Percentiles rank a stretch among this genome's conserved stretches.
These are phyloP conservation scores for Colletotrichum horii DNA, from an alignment of 2,329 filamentous ascomycete genomes.

Conservation along the genomic window DNA sequence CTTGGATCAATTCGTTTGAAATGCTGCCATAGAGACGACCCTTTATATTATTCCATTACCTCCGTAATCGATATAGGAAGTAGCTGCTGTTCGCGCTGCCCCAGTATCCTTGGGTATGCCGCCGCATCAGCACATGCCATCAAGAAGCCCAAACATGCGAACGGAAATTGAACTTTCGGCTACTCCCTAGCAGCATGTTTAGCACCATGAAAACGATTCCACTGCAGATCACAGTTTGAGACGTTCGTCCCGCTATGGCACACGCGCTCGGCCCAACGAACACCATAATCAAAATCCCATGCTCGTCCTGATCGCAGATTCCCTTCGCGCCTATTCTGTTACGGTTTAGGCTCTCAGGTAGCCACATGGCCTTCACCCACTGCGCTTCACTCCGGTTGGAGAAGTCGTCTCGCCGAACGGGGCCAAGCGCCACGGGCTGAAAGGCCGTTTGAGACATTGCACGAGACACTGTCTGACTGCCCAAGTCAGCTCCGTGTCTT, in stretches of 20 bases:
- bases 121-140: not conserved
- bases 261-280: not conserved
- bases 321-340: not conserved
- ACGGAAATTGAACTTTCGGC: not conserved
- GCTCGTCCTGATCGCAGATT: not conserved
- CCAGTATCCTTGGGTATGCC: rapidly evolving
- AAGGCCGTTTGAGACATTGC: not conserved
- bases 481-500: not conserved
- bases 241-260: not conserved
- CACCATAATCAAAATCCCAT: not conserved
- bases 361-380: not conserved
- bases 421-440: not conserved
- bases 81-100: not conserved
- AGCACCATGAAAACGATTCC: not conserved
- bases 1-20: rapidly evolving
- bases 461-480: not conserved
- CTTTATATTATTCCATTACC: rapidly evolving
- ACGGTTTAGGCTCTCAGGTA: not conserved
- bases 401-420: not conserved
- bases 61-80: rapidly evolving
- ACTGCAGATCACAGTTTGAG: not conserved
- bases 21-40: rapidly evolving
- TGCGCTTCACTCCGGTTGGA: not conserved
- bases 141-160: not conserved
- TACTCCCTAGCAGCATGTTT: not conserved